These are phyloP conservation scores for Syzygium aqueum DNA, from an alignment of 345 rosid genomes.

Conservation along the genomic window DNA sequence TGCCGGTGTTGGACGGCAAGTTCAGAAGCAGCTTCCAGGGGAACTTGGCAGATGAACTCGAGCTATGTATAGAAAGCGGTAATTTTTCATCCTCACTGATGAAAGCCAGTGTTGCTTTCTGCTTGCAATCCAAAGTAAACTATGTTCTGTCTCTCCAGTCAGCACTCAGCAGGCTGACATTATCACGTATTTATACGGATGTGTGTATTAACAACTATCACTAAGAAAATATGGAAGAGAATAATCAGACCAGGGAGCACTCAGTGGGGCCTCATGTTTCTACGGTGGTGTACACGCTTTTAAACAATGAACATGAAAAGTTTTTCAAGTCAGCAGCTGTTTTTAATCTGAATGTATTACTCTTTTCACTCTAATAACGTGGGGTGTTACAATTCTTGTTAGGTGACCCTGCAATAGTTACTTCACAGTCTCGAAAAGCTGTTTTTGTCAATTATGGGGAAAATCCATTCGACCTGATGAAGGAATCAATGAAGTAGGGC, in stretches of 20 bases:
- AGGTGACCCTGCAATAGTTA: conserved; percentile 41
- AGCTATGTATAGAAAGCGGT: conserved; percentile 51
- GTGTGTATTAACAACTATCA: background rate
- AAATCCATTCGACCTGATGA: conserved; percentile 44
- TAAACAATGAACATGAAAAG: background rate
- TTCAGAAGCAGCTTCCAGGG: conserved; percentile 52
- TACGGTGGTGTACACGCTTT: background rate
- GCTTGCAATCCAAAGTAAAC: background rate
- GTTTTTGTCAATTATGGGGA: conserved; percentile 41
- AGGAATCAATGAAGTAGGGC: conserved; percentile 54
- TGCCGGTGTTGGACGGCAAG: conserved; percentile 40
- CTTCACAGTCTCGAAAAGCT: conserved; percentile 32
- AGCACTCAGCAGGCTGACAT: background rate
- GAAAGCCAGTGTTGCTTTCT: background rate
- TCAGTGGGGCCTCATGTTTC: background rate
- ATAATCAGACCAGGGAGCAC: background rate
- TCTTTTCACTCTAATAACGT: background rate
- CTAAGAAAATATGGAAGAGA: background rate
- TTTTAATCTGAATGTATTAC: background rate
- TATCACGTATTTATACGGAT: background rate
- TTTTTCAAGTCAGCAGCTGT: background rate
- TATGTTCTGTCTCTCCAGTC: background rate
- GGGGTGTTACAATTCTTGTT: conserved; percentile 7
- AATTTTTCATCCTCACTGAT: background rate
- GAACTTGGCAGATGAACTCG: conserved; percentile 36